These are phyloP conservation scores for Bryum argenteum DNA, from an alignment of 225 moss, liverwort and hornwort genomes.

Conservation along the genomic window DNA sequence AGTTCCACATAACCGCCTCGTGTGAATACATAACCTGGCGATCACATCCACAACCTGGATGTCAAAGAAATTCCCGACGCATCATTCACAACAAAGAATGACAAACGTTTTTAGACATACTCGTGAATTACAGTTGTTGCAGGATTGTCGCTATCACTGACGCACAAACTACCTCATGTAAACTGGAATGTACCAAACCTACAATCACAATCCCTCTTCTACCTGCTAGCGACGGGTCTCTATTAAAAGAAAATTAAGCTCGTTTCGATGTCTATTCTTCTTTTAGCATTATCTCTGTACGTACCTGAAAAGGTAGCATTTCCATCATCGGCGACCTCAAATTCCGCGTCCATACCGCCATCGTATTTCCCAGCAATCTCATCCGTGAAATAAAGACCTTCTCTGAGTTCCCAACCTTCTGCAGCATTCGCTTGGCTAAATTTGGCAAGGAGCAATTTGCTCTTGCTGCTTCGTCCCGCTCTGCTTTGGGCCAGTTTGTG, in stretches of 20 bases:
- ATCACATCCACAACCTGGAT: conserved; percentile 19
- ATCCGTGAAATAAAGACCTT: conserved; percentile 90
- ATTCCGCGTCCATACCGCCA: conserved; percentile 97
- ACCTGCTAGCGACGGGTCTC: not conserved
- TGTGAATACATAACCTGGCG: conserved; percentile 85
- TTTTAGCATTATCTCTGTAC: not conserved
- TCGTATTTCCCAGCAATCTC: conserved; percentile 89
- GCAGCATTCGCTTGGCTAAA: conserved; percentile 65
- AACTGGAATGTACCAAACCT: not conserved
- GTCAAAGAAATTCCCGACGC: conserved; percentile 17
- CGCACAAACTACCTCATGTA: not conserved
- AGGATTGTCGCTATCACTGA: not conserved
- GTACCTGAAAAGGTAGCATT: conserved; percentile 82
- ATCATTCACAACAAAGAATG: not conserved
- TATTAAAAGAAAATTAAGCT: not conserved
- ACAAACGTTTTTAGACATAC: not conserved
- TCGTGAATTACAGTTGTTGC: not conserved
- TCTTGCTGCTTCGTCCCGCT: conserved; percentile 98
- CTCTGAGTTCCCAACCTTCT: conserved; percentile 92
- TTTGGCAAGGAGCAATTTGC: conserved; percentile 88
- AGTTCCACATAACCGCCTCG: conserved; percentile 93
- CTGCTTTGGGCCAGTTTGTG: conserved; percentile 95
- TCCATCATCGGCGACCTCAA: conserved; percentile 87
- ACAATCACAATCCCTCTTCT: not conserved
- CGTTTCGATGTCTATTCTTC: not conserved